These are phyloP conservation scores for Aspergillus fumigatus DNA, from an alignment of 2,329 filamentous ascomycete species.

Conservation along the genomic window DNA sequence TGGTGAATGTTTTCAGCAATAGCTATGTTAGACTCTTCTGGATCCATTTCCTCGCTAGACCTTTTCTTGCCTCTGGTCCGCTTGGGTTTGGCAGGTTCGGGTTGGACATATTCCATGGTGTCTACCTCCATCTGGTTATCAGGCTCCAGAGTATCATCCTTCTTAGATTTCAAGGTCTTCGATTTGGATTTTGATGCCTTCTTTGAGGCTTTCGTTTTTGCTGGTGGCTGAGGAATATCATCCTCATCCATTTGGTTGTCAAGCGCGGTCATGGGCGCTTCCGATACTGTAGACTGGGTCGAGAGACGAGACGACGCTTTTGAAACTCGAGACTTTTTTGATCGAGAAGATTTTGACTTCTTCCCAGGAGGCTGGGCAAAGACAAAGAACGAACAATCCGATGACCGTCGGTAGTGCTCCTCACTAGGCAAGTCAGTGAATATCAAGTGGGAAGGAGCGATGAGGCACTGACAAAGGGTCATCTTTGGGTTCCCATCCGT, in stretches of 20 bases:
- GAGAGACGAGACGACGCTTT: constrained; percentile 66
- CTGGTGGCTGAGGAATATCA: constrained; percentile 46
- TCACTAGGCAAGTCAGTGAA: constrained; percentile 51
- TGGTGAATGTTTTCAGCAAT: constrained; percentile 17
- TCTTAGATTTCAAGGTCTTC: constrained; percentile 36
- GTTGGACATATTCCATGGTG: constrained; percentile 18
- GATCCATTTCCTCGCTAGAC: constrained; percentile 52
- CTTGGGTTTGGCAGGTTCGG: constrained; percentile 34
- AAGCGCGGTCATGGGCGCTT: constrained; percentile 39
- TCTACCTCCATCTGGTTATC: constrained; percentile 28
- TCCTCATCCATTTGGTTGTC: constrained; percentile 56
- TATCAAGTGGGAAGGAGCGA: constrained; percentile 17
- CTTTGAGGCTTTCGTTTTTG: constrained; percentile 51
- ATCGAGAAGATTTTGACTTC: constrained; percentile 53
- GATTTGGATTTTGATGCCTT: constrained; percentile 35
- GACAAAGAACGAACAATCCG: constrained; percentile 77
- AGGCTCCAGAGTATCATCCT: constrained; percentile 43
- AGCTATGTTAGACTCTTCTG: constrained; percentile 18
- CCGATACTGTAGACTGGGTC: constrained; percentile 48
- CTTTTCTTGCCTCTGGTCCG: constrained; percentile 56
- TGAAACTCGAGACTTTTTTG: constrained; percentile 57
- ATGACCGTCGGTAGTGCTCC: constrained; percentile 76
- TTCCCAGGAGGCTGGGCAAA: constrained; percentile 53
- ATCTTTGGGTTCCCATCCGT: constrained; percentile 92
- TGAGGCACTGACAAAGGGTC: constrained; percentile 67